These are phyloP conservation scores for Xylariaceae sp. DNA, from an alignment of 2,329 filamentous ascomycete genomes.

Conservation along the genomic window DNA sequence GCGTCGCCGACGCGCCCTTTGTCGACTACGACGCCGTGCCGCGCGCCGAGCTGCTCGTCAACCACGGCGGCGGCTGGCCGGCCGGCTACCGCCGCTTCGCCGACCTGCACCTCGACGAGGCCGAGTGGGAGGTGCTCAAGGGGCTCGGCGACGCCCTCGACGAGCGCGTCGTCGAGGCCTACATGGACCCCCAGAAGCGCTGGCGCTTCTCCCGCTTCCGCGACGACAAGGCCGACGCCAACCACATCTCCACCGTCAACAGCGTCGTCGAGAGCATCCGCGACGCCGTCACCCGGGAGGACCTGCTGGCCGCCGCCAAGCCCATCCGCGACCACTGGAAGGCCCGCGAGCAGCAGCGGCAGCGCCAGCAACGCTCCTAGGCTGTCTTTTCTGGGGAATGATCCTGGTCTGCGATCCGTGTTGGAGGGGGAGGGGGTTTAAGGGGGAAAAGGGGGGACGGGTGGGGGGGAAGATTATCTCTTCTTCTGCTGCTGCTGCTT, in stretches of 20 bases:
- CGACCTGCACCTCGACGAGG: conserved; percentile 59
- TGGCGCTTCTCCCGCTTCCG: conserved; percentile 89
- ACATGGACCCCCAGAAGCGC: conserved; percentile 61
- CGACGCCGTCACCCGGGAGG: conserved; percentile 75
- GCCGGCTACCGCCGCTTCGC: conserved; percentile 58
- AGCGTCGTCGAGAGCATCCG: conserved; percentile 87
- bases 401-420: no score
- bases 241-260: conserved; percentile 75
- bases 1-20: conserved; percentile 53
- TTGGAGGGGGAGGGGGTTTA: no score
- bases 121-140: conserved; percentile 83
- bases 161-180: conserved; percentile 84
- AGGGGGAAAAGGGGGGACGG: no score
- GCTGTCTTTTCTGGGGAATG: no score
- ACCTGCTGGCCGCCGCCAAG: conserved; percentile 62
- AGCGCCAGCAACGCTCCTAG: no score
- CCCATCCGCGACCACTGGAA: conserved; percentile 80
- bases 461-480: no score
- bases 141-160: conserved; percentile 66
- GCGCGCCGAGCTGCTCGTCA: conserved; percentile 63
- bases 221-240: conserved; percentile 87
- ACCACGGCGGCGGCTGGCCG: conserved; percentile 48
- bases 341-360: conserved; percentile 35
- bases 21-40: conserved; percentile 77
- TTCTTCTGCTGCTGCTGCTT: no score